phyloP scores from a whole-genome alignment of 768 basidiomycete species.

The Porpolomopsis calyptriformis region DNA sequence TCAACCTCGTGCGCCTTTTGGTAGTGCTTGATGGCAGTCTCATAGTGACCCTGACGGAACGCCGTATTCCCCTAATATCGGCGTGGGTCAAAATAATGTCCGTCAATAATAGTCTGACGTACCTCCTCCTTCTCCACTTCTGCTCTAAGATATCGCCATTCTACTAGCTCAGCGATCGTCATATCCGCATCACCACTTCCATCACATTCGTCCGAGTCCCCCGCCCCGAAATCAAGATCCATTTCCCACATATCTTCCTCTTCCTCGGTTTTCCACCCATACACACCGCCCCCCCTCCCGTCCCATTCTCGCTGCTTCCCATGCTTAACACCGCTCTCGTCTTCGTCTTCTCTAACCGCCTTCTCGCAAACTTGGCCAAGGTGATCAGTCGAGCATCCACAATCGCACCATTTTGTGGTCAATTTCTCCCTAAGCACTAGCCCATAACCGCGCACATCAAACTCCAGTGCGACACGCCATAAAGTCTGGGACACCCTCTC shows the following conservation, averaged over 20 bases:
- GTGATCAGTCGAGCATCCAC: conserved; percentile 72
- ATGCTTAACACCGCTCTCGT: conserved; percentile 42
- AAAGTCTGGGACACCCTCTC: conserved; percentile 52
- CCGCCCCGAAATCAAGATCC: conserved; percentile 52
- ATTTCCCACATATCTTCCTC: conserved; percentile 73
- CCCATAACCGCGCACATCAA: conserved; percentile 65
- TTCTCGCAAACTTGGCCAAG: conserved; percentile 68
- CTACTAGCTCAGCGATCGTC: conserved; percentile 67
- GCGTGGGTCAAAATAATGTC: not conserved
- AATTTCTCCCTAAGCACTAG: conserved; percentile 60
- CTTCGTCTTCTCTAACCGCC: conserved; percentile 61
- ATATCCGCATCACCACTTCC: conserved; percentile 39
- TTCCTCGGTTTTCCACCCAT: conserved; percentile 64
- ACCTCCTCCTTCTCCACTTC: conserved; percentile 66
- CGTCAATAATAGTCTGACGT: conserved; percentile 10
- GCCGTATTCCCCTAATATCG: conserved; percentile 52
- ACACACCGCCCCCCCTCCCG: conserved; percentile 59
- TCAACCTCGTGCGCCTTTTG: conserved; percentile 52
- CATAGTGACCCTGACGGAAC: conserved; percentile 53
- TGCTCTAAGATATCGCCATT: conserved; percentile 59
- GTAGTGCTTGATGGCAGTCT: conserved; percentile 46
- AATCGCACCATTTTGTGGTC: conserved; percentile 70
- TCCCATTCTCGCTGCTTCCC: conserved; percentile 75
- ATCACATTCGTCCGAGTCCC: conserved; percentile 40
- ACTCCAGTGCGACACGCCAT: conserved; percentile 62